A percentile compares a stretch with the other conserved stretches of the same genome.
Evolutionary conservation across 2,329 filamentous ascomycete species (phyloP).

Genomic region (Tolypocladium tropicale): DNA sequence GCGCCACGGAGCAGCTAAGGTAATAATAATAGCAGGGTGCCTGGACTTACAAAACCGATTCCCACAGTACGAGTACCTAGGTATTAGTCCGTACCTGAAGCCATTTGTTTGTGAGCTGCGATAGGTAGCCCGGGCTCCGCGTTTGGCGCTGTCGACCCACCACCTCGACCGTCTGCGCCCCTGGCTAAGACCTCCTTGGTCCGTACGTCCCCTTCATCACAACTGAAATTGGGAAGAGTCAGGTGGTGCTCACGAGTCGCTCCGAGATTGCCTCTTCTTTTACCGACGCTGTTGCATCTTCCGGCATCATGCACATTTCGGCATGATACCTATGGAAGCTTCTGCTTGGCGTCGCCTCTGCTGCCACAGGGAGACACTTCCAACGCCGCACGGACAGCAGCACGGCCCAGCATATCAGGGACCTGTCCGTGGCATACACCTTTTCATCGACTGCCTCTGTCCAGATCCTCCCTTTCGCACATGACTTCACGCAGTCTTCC

Average conservation of each 20-base stretch:
- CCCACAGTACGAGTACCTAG: too few relatives aligned
- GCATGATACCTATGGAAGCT: too few relatives aligned
- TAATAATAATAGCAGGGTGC: too few relatives aligned
- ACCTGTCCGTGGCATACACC: background rate
- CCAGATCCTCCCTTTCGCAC: background rate
- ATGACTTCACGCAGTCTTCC: background rate
- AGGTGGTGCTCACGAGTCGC: background rate
- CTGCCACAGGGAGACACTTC: background rate
- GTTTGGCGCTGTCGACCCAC: background rate
- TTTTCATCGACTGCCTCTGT: background rate
- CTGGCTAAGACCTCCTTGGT: background rate
- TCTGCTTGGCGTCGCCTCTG: too few relatives aligned
- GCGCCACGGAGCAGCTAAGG: too few relatives aligned
- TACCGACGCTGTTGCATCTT: background rate
- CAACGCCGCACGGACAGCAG: background rate
- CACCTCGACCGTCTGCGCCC: background rate
- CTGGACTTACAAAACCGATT: too few relatives aligned
- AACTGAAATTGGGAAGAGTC: background rate
- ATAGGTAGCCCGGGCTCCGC: background rate
- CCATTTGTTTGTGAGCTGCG: too few relatives aligned
- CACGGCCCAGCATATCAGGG: background rate
- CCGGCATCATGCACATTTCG: too few relatives aligned
- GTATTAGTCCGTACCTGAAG: background rate
- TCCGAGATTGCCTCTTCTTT: background rate
- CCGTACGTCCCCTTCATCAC: background rate